These are phyloP conservation scores for Herpetospermum pedunculosum DNA, from an alignment of 306 rosid species.

Conservation along the genomic window DNA sequence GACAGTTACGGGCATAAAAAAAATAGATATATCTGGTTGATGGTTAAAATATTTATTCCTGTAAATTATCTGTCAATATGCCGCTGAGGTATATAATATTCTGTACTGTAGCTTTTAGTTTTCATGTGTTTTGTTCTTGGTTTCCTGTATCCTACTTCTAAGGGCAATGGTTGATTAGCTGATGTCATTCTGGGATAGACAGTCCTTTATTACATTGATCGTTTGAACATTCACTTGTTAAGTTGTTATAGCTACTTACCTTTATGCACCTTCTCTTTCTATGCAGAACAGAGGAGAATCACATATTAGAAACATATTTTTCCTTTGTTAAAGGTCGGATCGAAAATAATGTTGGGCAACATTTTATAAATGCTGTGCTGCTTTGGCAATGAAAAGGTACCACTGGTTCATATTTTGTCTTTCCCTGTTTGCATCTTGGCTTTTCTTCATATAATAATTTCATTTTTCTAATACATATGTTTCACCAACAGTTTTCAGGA, in stretches of 20 bases:
- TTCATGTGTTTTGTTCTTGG: neutral
- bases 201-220: neutral
- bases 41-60: neutral
- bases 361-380: conserved; percentile 21
- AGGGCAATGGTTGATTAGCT: neutral
- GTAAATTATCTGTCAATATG: neutral
- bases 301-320: neutral
- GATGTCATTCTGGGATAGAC: neutral
- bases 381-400: conserved; percentile 35
- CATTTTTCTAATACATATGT: neutral
- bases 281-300: neutral
- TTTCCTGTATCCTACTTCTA: neutral
- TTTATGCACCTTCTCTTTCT: neutral
- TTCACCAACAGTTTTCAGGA: conserved; percentile 32
- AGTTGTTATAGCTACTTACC: neutral
- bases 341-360: conserved; percentile 7
- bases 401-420: neutral
- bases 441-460: neutral
- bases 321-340: neutral
- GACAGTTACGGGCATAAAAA: no score
- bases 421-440: neutral
- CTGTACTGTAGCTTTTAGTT: neutral
- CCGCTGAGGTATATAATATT: neutral
- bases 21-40: neutral
- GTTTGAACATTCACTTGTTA: neutral